Evolutionary conservation across 352 stramenopile genomes (phyloP).

Genomic region (Pythium dissotocum): DNA sequence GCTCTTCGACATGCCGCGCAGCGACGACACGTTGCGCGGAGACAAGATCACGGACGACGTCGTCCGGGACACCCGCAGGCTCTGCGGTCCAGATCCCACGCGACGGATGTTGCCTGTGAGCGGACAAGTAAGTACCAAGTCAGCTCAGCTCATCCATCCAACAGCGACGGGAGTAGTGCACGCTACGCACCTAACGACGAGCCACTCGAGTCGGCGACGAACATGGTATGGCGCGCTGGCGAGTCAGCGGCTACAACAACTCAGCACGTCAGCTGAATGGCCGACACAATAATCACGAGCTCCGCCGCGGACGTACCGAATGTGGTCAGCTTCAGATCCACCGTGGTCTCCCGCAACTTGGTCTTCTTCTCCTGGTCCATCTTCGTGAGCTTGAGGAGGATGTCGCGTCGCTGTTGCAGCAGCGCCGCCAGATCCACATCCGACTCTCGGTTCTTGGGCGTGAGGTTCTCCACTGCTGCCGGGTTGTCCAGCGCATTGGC

Average conservation of each 20-base stretch:
- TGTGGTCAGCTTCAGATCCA: constrained; percentile 39
- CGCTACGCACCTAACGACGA: constrained; percentile 36
- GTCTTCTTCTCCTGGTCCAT: constrained; percentile 64
- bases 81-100: constrained; percentile 46
- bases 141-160: neutral
- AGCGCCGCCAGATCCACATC: constrained; percentile 80
- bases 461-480: constrained; percentile 53
- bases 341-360: constrained; percentile 28
- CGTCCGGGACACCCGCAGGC: constrained; percentile 48
- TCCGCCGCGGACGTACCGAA: constrained; percentile 39
- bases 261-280: neutral
- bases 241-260: constrained; percentile 29
- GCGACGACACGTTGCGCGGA: constrained; percentile 37
- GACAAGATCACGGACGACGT: constrained; percentile 55
- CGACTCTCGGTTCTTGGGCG: constrained; percentile 52
- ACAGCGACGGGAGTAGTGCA: neutral
- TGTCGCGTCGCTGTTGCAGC: constrained; percentile 72
- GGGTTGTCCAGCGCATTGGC: constrained; percentile 83
- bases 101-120: constrained; percentile 55
- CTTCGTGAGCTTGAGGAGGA: constrained; percentile 66
- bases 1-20: constrained; percentile 70
- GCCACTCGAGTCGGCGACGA: constrained; percentile 36
- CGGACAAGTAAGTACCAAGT: constrained; percentile 18
- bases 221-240: constrained; percentile 46
- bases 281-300: neutral